Conservation (phyloP, 1,284 basidiomycete species). For the Cerioporus squamosus region DNA sequence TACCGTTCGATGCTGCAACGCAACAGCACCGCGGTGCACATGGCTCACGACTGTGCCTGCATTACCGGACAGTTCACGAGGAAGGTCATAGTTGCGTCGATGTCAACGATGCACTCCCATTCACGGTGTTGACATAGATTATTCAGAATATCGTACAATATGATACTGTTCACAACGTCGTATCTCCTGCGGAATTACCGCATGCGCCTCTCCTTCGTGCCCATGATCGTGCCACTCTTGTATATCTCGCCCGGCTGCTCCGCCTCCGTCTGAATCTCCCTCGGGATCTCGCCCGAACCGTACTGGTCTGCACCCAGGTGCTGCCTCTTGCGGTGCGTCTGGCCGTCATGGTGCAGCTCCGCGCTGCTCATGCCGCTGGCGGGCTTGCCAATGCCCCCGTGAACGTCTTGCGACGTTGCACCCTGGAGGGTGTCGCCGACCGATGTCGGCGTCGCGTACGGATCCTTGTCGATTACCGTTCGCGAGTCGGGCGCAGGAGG, state of each 20-base stretch:
- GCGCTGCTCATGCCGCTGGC: slow-evolving; percentile 35
- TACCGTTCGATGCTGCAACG: too few relatives aligned
- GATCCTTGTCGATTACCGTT: slow-evolving; percentile 33
- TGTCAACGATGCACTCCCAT: too few relatives aligned
- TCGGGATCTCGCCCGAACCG: slow-evolving; percentile 25
- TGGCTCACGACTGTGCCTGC: too few relatives aligned
- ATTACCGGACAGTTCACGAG: too few relatives aligned
- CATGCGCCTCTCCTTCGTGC: not conserved
- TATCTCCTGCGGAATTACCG: not conserved
- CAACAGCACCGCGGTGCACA: too few relatives aligned
- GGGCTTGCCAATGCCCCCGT: slow-evolving; percentile 37
- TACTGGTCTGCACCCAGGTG: slow-evolving; percentile 28
- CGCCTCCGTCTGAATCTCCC: slow-evolving; percentile 14
- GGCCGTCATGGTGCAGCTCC: slow-evolving; percentile 39
- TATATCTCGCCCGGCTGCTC: slow-evolving; percentile 13
- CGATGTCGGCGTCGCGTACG: slow-evolving; percentile 26
- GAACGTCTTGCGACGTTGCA: slow-evolving; percentile 40
- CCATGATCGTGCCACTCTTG: slow-evolving; percentile 7
- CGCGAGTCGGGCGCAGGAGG: slow-evolving; percentile 32
- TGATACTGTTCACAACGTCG: too few relatives aligned
- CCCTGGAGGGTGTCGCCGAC: slow-evolving; percentile 33
- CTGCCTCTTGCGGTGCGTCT: slow-evolving; percentile 33
- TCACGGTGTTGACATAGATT: too few relatives aligned
- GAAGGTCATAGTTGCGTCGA: too few relatives aligned
- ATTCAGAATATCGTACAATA: too few relatives aligned